phyloP scores from a whole-genome alignment of 1,284 basidiomycete genomes.

The Sanghuangporus baumii region DNA sequence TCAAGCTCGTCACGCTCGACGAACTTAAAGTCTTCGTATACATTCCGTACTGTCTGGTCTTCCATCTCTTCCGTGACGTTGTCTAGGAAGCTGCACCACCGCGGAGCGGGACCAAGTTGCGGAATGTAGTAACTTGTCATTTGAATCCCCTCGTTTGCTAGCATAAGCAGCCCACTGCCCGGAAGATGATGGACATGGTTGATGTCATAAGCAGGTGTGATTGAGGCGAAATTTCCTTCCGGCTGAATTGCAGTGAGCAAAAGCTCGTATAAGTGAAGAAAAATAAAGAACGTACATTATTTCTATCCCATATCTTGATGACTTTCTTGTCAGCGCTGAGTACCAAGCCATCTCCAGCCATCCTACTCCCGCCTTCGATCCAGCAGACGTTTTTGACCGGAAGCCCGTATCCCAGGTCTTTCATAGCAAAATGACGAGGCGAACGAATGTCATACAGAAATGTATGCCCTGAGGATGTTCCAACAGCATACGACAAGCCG shows the following conservation, averaged over 20 bases:
- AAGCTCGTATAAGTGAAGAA: background rate
- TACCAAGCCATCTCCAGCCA: conserved; percentile 84
- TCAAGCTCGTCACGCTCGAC: conserved; percentile 81
- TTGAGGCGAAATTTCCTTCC: conserved; percentile 85
- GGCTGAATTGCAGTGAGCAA: conserved; percentile 42
- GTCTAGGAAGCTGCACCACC: conserved; percentile 97
- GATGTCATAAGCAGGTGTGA: conserved; percentile 85
- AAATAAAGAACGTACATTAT: conserved; percentile 52
- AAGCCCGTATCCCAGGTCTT: conserved; percentile 97
- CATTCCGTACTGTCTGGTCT: conserved; percentile 69
- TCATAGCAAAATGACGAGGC: conserved; percentile 76
- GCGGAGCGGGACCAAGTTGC: conserved; percentile 92
- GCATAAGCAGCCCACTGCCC: conserved; percentile 78
- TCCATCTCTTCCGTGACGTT: conserved; percentile 98
- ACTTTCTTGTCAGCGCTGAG: conserved; percentile 92
- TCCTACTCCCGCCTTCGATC: conserved; percentile 81
- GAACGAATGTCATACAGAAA: conserved; percentile 93
- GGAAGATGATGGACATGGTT: conserved; percentile 89
- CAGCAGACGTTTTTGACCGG: conserved; percentile 85
- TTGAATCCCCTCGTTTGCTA: conserved; percentile 89
- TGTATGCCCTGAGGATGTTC: conserved; percentile 92
- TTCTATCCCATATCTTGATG: conserved; percentile 91
- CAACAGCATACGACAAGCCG: conserved; percentile 90
- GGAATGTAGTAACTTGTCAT: conserved; percentile 94
- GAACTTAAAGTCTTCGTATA: conserved; percentile 98